Conservation (phyloP, 805 yeast species). For the Ascoidea asiatica region DNA sequence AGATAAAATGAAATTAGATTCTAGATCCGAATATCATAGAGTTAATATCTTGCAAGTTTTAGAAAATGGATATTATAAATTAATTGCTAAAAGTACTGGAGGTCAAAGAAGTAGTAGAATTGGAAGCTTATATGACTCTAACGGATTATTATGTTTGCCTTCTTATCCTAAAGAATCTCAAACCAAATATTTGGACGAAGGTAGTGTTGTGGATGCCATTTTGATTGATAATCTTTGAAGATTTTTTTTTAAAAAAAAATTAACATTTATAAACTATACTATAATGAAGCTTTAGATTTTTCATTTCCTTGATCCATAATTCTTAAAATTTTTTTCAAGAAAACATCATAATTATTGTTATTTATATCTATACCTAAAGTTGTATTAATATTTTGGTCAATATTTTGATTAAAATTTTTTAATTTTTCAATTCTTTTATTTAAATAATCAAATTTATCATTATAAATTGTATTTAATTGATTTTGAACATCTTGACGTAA, state of each 20-base stretch:
- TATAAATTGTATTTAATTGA: neutral
- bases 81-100: constrained; percentile 31
- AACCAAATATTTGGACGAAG: constrained; percentile 9
- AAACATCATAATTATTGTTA: neutral
- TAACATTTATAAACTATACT: neutral
- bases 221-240: constrained; percentile 13
- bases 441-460: no score
- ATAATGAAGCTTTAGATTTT: constrained; percentile 1
- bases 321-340: neutral
- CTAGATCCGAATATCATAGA: constrained; percentile 40
- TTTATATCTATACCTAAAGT: neutral
- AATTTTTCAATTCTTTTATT: neutral
- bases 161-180: constrained; percentile 13
- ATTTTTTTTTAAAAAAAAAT: neutral
- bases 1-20: constrained; percentile 24
- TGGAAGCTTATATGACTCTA: constrained; percentile 32
- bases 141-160: constrained; percentile 31
- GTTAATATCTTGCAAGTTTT: constrained; percentile 19
- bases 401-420: neutral
- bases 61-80: constrained; percentile 10
- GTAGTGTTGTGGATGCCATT: constrained; percentile 15
- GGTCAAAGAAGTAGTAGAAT: constrained; percentile 37
- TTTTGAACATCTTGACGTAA: neutral
- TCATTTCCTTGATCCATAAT: neutral
- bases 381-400: neutral